A percentile compares a stretch with the other conserved stretches of the same genome.
These are phyloP conservation scores for Pichia cephalocereana DNA, from an alignment of 805 yeast genomes.

Conservation along the genomic window DNA sequence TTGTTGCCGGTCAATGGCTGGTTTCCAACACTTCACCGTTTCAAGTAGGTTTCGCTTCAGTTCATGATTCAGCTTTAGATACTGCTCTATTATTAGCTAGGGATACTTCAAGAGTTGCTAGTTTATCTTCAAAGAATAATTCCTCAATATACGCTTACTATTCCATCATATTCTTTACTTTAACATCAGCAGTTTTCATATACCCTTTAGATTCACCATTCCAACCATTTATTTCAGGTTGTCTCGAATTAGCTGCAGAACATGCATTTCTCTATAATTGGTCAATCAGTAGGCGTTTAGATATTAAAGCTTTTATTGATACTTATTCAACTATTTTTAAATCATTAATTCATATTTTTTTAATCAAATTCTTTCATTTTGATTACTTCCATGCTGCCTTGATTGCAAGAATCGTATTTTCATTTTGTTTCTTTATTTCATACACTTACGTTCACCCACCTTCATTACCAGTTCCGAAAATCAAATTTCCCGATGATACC, in stretches of 20 bases:
- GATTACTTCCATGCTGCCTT: neutral
- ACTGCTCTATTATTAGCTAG: neutral
- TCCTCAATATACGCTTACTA: neutral
- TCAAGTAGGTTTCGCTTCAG: neutral
- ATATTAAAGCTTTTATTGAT: neutral
- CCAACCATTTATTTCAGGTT: neutral
- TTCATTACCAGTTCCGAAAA: neutral
- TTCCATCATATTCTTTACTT: neutral
- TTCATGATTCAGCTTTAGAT: neutral
- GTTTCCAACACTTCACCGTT: neutral
- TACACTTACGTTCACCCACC: neutral
- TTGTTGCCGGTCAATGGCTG: neutral
- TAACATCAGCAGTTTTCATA: neutral
- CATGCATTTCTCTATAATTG: neutral
- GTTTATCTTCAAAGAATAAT: neutral
- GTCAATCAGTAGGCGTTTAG: neutral
- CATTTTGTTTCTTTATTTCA: neutral
- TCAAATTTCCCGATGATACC: neutral
- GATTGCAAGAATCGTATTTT: neutral
- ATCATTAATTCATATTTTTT: neutral
- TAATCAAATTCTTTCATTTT: neutral
- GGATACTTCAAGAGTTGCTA: neutral
- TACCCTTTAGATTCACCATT: neutral
- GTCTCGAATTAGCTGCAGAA: neutral
- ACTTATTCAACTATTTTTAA: neutral